These are phyloP conservation scores for Astragalus membranaceus DNA, from an alignment of 306 rosid genomes.

Conservation along the genomic window DNA sequence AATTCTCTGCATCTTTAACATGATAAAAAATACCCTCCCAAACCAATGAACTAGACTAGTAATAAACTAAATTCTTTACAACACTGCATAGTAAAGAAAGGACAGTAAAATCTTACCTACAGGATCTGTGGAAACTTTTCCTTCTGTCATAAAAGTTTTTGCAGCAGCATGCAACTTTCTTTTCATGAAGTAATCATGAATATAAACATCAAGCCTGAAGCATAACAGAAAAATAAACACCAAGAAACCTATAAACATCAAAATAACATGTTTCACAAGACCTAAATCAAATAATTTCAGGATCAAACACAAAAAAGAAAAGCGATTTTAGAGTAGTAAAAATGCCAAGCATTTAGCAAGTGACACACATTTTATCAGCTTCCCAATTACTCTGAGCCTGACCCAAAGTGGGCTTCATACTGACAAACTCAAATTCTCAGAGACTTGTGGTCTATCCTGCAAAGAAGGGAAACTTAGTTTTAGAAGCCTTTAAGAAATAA, in stretches of 20 bases:
- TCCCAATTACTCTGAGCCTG: slow-evolving; percentile 89
- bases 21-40: background rate
- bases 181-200: slow-evolving; percentile 78
- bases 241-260: background rate
- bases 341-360: background rate
- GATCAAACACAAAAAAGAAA: background rate
- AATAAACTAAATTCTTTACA: background rate
- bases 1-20: background rate
- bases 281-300: background rate
- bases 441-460: slow-evolving; percentile 24
- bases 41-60: background rate
- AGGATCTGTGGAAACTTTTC: slow-evolving; percentile 79
- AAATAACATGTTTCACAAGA: background rate
- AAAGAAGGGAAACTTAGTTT: slow-evolving; percentile 12
- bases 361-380: slow-evolving; percentile 80
- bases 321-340: background rate
- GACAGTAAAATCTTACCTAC: slow-evolving; percentile 51
- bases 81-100: slow-evolving; percentile 1
- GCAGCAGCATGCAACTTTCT: slow-evolving; percentile 69
- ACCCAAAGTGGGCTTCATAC: slow-evolving; percentile 47
- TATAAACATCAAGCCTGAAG: slow-evolving; percentile 88
- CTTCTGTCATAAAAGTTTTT: slow-evolving; percentile 73
- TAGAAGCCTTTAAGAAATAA: background rate
- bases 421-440: slow-evolving; percentile 8
- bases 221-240: background rate